phyloP scores from a whole-genome alignment of 441 rosid species.

The Populus hybrid region DNA sequence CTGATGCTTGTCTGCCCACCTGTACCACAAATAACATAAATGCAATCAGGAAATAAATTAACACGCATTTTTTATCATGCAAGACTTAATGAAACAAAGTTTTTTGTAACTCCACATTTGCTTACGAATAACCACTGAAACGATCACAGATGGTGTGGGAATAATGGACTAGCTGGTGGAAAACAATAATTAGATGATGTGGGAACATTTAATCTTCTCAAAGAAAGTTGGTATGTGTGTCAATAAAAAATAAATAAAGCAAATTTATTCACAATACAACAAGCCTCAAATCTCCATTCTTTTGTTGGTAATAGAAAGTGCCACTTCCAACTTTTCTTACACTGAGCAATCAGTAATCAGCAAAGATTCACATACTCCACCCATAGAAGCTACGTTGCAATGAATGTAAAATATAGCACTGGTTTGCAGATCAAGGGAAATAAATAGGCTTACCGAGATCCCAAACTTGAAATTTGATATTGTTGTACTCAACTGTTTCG shows the following conservation, averaged over 20 bases:
- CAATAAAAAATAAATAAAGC: not conserved
- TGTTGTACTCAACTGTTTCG: constrained; percentile 80
- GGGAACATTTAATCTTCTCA: not conserved
- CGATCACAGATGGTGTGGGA: not conserved
- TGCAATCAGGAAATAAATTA: not conserved
- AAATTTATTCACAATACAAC: not conserved
- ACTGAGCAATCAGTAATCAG: not conserved
- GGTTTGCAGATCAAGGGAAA: not conserved
- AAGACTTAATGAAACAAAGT: not conserved
- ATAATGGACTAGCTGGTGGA: not conserved
- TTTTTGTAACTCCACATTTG: not conserved
- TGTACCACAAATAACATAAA: constrained; percentile 26
- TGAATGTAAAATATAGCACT: not conserved
- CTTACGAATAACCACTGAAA: not conserved
- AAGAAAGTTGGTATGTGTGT: not conserved
- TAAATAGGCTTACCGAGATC: constrained; percentile 57
- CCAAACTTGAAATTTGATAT: constrained; percentile 90
- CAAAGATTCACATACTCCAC: not conserved
- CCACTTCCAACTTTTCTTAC: not conserved
- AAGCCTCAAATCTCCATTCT: not conserved
- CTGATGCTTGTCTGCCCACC: constrained; percentile 82
- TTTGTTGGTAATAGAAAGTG: not conserved
- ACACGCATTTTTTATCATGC: not conserved
- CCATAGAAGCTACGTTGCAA: not conserved
- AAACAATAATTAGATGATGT: not conserved